Evolutionary conservation across 257 asterid species (phyloP).

Genomic region (Fraxinus pennsylvanica): DNA sequence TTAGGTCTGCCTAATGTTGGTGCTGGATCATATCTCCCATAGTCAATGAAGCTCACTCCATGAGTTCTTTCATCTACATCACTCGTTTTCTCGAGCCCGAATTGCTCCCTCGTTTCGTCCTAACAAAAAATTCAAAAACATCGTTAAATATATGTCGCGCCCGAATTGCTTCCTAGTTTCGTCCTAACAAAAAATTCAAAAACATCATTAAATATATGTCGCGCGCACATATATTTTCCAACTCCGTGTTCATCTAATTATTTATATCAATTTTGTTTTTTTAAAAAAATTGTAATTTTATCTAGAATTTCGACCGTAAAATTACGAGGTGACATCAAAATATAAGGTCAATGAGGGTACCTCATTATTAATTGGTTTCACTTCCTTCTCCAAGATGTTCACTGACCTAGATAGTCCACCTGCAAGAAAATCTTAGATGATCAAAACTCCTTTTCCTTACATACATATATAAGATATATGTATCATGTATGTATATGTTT

Average conservation of each 20-base stretch:
- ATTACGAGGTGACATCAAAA: no score
- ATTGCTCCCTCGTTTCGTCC: background rate
- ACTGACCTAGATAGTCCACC: constrained; percentile 33
- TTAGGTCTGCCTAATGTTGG: background rate
- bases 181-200: background rate
- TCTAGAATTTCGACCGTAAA: no score
- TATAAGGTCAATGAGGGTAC: constrained; percentile 23
- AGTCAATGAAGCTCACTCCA: constrained; percentile 21
- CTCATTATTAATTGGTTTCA: constrained; percentile 6
- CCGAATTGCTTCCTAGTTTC: background rate
- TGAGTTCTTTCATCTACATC: constrained; percentile 55
- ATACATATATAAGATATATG: no score
- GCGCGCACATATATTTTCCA: no score
- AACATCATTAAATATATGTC: background rate
- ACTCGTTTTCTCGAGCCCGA: constrained; percentile 26
- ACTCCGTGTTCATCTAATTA: no score
- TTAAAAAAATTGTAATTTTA: no score
- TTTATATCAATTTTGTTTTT: no score
- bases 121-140: background rate
- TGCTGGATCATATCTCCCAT: background rate
- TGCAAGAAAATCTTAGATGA: constrained; percentile 5
- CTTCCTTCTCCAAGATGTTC: constrained; percentile 26
- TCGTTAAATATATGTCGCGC: background rate
- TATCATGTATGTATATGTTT: no score
- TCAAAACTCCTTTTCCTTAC: background rate